Conservation (phyloP, 73 alveolate species). For the Tetrahymena malaccensis region DNA sequence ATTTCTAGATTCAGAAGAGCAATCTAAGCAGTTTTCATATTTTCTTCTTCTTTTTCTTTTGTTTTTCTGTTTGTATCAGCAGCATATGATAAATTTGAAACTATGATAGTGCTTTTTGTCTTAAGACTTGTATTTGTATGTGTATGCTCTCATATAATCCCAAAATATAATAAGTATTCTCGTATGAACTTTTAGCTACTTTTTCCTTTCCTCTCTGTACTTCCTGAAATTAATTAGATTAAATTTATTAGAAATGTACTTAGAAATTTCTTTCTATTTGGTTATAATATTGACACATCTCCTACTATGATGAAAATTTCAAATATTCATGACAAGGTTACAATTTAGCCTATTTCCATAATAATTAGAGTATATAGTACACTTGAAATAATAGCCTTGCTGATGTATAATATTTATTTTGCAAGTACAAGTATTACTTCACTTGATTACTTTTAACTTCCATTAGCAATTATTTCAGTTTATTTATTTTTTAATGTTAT, state of each 20-base stretch:
- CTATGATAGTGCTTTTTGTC: neutral
- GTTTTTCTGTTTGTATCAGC: neutral
- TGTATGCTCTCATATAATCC: neutral
- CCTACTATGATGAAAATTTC: neutral
- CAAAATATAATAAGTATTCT: neutral
- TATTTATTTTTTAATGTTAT: neutral
- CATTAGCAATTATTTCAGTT: neutral
- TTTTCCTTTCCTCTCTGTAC: neutral
- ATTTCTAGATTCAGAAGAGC: neutral
- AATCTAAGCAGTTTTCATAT: neutral
- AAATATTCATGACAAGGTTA: neutral
- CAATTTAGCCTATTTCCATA: neutral
- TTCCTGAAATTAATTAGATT: neutral
- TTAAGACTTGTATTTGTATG: neutral
- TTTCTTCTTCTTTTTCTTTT: neutral
- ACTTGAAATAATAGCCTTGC: neutral
- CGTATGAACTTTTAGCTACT: neutral
- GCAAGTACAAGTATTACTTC: neutral
- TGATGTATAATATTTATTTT: neutral
- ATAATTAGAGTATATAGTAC: neutral
- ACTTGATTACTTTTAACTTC: neutral
- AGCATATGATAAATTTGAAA: neutral
- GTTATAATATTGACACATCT: neutral
- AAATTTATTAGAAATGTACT: neutral
- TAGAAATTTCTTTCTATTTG: neutral